Base-by-base conservation (phyloP, 495 filamentous ascomycete species). In the Talaromyces liani region DNA sequence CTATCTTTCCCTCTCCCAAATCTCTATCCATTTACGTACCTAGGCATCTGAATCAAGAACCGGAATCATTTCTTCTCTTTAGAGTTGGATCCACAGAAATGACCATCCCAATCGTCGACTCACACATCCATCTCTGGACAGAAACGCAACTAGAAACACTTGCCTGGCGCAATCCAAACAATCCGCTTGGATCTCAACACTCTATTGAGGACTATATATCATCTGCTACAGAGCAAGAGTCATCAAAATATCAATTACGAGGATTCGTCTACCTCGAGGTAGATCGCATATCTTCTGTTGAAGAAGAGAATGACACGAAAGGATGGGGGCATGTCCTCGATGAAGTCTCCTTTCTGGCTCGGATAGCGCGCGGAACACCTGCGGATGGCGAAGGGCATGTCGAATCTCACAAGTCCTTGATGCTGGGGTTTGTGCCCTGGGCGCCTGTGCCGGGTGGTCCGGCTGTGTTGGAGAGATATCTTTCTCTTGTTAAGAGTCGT, bases 111-210 rank as follows among this genome's bases (percentile, higher is more conserved):
- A 82, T 92, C 60, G 80, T 96, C 62, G 92, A 96, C 76, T 88
- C 91, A 8, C 92, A 97, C 78, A 87, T 96, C 74, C 92, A 96
- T 75, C 86, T 95, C 71, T 94, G 84, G 75, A 87, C 88, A 64
- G 70, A 77, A 58, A 81, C 84, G 39, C 87, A 92, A 65, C 71
- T 88, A 34, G 64, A 75, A 56, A 81, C 82, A 27, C 78, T 93
- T 51, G 73, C 83, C 62, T 96, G 91, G 91, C 82, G 82, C 65
- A 70, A 60, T 0, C 76, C 85, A 2, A 75, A 75, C 22, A 71
- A 77, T 62, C 84, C 84, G 3, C 78, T 95, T 4, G 75, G 81
- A 51, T 70, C 73, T 9, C 87, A 87, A 56, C 81, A 86, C 71
- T 88, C 85, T n/a, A 65, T 89, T 47, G 69, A 80, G 58, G 81